Conservation (phyloP, 2,329 filamentous ascomycete species). For the Macrophomina tecta region DNA sequence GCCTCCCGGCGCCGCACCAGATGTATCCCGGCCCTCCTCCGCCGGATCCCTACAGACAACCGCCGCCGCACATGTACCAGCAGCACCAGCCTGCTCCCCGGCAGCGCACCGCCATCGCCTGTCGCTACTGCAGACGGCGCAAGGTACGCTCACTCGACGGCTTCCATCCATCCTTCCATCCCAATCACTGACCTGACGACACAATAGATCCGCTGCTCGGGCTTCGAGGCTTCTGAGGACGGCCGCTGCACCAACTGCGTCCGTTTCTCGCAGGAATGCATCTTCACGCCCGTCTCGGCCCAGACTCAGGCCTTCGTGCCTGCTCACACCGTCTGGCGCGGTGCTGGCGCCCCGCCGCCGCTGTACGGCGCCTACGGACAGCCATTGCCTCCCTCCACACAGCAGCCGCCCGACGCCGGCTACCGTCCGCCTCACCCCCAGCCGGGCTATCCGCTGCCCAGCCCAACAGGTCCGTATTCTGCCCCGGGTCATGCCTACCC, state of each 20-base stretch:
- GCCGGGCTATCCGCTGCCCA: slow-evolving; percentile 52
- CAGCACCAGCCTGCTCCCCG: slow-evolving; percentile 60
- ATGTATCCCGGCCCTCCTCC: slow-evolving; percentile 52
- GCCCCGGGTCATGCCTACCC: slow-evolving; percentile 38
- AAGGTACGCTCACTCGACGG: slow-evolving; percentile 53
- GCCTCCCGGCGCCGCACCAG: slow-evolving; percentile 53
- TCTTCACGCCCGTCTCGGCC: slow-evolving; percentile 77
- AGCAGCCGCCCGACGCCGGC: slow-evolving; percentile 17
- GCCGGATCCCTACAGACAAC: slow-evolving; percentile 47
- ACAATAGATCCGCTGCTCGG: slow-evolving; percentile 73
- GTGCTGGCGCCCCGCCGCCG: slow-evolving; percentile 50
- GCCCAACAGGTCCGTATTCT: slow-evolving; percentile 52
- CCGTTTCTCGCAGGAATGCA: slow-evolving; percentile 76
- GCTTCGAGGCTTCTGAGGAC: slow-evolving; percentile 74
- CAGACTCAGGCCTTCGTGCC: slow-evolving; percentile 78
- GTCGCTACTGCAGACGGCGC: slow-evolving; percentile 64
- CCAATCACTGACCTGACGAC: not conserved
- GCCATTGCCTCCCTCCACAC: slow-evolving; percentile 47
- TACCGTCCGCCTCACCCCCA: slow-evolving; percentile 44
- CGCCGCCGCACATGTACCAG: slow-evolving; percentile 48
- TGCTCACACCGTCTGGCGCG: slow-evolving; percentile 68
- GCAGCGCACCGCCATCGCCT: slow-evolving; percentile 66
- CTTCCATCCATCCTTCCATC: not conserved
- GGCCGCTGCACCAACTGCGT: slow-evolving; percentile 76
- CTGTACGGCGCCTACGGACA: slow-evolving; percentile 61